Evolutionary conservation across 805 yeast genomes (phyloP).

Genomic region (Kodamaea kaohsiungensis): DNA sequence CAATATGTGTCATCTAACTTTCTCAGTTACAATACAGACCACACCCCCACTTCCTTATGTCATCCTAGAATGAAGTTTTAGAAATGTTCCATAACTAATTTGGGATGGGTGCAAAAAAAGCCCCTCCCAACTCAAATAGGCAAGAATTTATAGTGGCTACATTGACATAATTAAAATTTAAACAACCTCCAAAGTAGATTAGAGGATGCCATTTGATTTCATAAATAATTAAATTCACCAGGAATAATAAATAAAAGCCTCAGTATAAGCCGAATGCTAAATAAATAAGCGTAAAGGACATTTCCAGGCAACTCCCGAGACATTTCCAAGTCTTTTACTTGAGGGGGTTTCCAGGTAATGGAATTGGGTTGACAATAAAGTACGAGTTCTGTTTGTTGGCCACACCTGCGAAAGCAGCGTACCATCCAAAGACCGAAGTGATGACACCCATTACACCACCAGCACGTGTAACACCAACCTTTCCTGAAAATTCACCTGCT

Average conservation of each 20-base stretch:
- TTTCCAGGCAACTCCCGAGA: not conserved
- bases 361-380: slow-evolving; percentile 19
- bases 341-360: slow-evolving; percentile 8
- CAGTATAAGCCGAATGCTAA: not conserved
- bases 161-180: too few species aligned
- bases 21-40: too few species aligned
- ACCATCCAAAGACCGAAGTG: slow-evolving; percentile 27
- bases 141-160: not conserved
- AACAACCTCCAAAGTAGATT: not conserved
- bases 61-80: not conserved
- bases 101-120: not conserved
- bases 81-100: not conserved
- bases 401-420: slow-evolving; percentile 28
- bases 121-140: not conserved
- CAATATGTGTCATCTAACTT: too few species aligned
- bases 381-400: slow-evolving; percentile 27
- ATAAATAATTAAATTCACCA: not conserved
- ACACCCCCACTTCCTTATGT: not conserved
- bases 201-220: not conserved
- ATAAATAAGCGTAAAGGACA: not conserved
- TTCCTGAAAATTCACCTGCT: slow-evolving; percentile 51
- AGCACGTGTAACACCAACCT: slow-evolving; percentile 15
- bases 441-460: slow-evolving; percentile 28
- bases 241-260: slow-evolving; percentile 2
- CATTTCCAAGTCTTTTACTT: not conserved